A percentile compares a stretch with the other conserved stretches of the same genome.
phyloP scores from a whole-genome alignment of 2,329 filamentous ascomycete genomes.

The Neophaeococcomyces mojaviensis region DNA sequence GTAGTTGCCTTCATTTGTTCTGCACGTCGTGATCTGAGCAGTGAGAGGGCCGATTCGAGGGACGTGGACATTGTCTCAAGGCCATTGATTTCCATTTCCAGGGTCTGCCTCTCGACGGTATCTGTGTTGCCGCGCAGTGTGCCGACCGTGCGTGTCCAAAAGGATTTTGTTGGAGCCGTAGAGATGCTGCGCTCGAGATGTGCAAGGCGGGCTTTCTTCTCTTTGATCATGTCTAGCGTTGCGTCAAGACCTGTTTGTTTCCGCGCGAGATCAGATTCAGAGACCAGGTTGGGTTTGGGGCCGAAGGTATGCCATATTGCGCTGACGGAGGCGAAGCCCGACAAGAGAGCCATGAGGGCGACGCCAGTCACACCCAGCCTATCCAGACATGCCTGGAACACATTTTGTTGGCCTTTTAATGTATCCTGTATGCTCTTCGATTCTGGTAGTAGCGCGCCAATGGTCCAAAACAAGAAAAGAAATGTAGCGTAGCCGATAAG shows the following conservation, averaged over 20 bases:
- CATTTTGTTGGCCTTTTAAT: slow-evolving; percentile 31
- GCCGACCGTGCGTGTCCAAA: slow-evolving; percentile 68
- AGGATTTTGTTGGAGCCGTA: slow-evolving; percentile 43
- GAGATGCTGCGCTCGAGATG: slow-evolving; percentile 59
- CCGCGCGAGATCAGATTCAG: slow-evolving; percentile 65
- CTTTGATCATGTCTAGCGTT: slow-evolving; percentile 68
- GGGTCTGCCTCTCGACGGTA: slow-evolving; percentile 43
- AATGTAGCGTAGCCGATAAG: slow-evolving; percentile 56
- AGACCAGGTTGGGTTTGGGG: slow-evolving; percentile 56
- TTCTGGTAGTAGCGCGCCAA: slow-evolving; percentile 57
- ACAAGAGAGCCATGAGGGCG: slow-evolving; percentile 77
- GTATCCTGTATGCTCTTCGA: slow-evolving; percentile 33
- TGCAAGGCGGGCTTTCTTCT: slow-evolving; percentile 62
- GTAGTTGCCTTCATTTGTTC: slow-evolving; percentile 63
- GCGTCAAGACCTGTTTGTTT: slow-evolving; percentile 74
- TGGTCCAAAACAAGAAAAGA: slow-evolving; percentile 69
- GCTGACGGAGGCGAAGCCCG: slow-evolving; percentile 81
- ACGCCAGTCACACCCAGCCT: slow-evolving; percentile 79
- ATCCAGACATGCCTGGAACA: slow-evolving; percentile 51
- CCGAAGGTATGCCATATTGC: slow-evolving; percentile 79
- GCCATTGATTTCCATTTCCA: slow-evolving; percentile 70
- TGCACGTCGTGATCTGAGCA: slow-evolving; percentile 56
- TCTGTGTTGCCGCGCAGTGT: slow-evolving; percentile 54
- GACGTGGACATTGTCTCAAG: slow-evolving; percentile 72
- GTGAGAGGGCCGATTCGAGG: slow-evolving; percentile 56